Conservation (phyloP, 352 stramenopile genomes). For the Globisporangium irregulare region DNA sequence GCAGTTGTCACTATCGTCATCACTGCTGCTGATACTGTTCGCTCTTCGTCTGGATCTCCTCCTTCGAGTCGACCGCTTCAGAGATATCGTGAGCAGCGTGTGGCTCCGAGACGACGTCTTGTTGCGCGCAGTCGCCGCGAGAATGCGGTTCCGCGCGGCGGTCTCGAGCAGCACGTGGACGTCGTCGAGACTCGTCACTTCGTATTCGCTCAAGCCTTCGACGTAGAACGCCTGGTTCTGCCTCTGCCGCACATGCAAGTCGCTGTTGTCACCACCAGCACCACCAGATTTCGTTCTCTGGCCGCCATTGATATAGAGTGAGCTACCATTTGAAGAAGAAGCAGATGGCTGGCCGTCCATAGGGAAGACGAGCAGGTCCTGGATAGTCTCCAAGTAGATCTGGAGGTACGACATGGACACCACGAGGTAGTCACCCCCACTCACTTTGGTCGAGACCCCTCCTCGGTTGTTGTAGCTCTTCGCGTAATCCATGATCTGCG, state of each 20-base stretch:
- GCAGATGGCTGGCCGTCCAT: background rate
- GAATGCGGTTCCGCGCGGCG: conserved; percentile 45
- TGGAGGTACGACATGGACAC: conserved; percentile 62
- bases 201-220: conserved; percentile 49
- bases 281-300: background rate
- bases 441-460: background rate
- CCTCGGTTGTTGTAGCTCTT: conserved; percentile 16
- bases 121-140: conserved; percentile 59
- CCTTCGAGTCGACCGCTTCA: conserved; percentile 19
- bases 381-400: conserved; percentile 75
- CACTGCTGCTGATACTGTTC: background rate
- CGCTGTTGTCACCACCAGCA: conserved; percentile 1
- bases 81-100: conserved; percentile 59
- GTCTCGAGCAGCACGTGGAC: conserved; percentile 43
- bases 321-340: background rate
- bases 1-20: conserved; percentile 3
- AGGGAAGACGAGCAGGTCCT: conserved; percentile 48
- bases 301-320: background rate
- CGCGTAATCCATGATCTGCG: conserved; percentile 44
- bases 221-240: conserved; percentile 59
- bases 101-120: conserved; percentile 72
- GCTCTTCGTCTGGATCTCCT: conserved; percentile 1
- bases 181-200: conserved; percentile 42
- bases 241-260: conserved; percentile 49
- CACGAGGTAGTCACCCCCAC: conserved; percentile 6